Evolutionary conservation across 1,284 basidiomycete genomes (phyloP), one percentile per base, ranked within the genome.

Genomic region (Vanrija pseudolonga): DNA sequence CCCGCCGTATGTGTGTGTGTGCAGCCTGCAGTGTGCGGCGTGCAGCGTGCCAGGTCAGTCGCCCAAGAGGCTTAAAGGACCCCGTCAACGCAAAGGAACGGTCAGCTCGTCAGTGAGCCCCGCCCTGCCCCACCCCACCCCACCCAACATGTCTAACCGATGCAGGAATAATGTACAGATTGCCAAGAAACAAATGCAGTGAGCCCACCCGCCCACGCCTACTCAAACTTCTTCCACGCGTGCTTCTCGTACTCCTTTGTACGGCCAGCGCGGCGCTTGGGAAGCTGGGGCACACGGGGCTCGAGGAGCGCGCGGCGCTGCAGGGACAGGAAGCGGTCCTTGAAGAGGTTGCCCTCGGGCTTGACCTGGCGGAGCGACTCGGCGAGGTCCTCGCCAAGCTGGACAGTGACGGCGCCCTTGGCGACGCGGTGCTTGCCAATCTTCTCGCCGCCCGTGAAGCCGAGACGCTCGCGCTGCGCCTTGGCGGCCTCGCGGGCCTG

Each of bases 271-370:
- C 83, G 82, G 64, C 79, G 85, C 67, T 80, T 86, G 6, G 87
- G 85, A 88, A 86, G 59, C 45, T 90, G 84, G 24, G 80, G 86
- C 15, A 71, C 68, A 18, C 80, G 69, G 12, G 79, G 78, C 59
- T 80, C 79, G 51, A 78, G 61, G 15, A 80, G 66, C 2, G 76
- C 77, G 45, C 76, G 66, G 40, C 76, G 73, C 64, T 80, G 79
- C 23, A 81, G 52, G 22, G 72, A 72, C 42, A 87, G 74, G 79
- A 92, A 94, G 3, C 92, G 83, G 71, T 96, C 93, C 43, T 85
- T 83, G 82, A 95, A 96, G 23, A 95, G 76, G 72, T 95, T 96
- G 28, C 93, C 93, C 77, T 96, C 92, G 18, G 90, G 88, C 89
- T 92, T 92, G 64, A 98, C 77, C 48, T 82, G 86, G 47, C 94